A percentile compares a stretch with the other conserved stretches of the same genome.
These are phyloP conservation scores for Rhypophila decipiens DNA, from an alignment of 495 filamentous ascomycete genomes.

Conservation along the genomic window DNA sequence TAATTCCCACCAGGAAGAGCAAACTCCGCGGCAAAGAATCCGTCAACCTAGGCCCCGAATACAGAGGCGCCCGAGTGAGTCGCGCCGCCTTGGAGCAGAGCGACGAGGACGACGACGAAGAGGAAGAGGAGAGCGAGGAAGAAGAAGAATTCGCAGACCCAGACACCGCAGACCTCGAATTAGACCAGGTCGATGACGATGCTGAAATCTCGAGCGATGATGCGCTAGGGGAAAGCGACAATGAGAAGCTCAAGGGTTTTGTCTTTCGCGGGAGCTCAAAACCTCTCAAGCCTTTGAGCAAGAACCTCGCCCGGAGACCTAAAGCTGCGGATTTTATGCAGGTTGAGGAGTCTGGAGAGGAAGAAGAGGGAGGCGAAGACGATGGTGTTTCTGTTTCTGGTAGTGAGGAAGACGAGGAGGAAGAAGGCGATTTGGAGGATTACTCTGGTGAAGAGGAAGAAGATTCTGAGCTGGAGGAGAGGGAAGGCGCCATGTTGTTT, in stretches of 20 bases:
- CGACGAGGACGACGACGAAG: conserved; percentile 33
- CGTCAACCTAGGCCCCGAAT: conserved; percentile 66
- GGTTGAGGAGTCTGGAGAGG: conserved; percentile 20
- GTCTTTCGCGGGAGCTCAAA: conserved; percentile 49
- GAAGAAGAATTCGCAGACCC: conserved; percentile 42
- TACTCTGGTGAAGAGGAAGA: conserved; percentile 18
- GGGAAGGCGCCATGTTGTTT: conserved; percentile 12
- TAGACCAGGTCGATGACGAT: conserved; percentile 44
- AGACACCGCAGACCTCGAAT: conserved; percentile 40
- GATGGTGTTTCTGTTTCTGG: conserved; percentile 14
- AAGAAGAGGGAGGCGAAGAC: conserved; percentile 1
- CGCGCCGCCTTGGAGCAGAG: conserved; percentile 56
- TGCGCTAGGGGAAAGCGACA: conserved; percentile 54
- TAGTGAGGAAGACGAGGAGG: conserved; percentile 31
- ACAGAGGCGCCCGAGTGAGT: conserved; percentile 72
- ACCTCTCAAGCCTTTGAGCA: conserved; percentile 17
- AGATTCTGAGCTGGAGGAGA: conserved; percentile 12
- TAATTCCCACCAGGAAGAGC: conserved; percentile 55
- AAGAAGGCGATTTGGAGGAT: conserved; percentile 13
- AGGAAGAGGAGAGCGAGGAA: conserved; percentile 31
- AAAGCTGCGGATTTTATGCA: conserved; percentile 49
- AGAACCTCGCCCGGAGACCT: conserved; percentile 26
- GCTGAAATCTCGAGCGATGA: conserved; percentile 58
- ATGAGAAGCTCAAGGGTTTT: conserved; percentile 50
- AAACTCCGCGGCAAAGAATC: conserved; percentile 71